phyloP scores from a whole-genome alignment of 345 rosid genomes.

The Eucalyptus tenuipes region DNA sequence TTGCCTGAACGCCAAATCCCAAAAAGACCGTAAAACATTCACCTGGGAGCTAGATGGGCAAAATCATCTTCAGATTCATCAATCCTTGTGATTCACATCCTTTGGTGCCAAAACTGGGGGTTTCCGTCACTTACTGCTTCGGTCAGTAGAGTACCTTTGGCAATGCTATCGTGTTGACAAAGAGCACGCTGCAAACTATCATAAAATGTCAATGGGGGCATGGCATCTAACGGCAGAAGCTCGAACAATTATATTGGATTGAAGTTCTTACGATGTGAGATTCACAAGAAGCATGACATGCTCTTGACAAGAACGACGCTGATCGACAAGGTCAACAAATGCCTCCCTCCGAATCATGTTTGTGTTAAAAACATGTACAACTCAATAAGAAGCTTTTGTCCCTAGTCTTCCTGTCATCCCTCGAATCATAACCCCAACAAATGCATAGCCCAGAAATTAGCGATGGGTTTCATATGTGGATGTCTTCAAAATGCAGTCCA shows the following conservation, averaged over 20 bases:
- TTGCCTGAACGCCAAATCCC: background rate
- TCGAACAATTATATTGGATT: background rate
- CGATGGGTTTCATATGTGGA: background rate
- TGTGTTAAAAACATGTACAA: background rate
- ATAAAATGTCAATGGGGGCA: slow-evolving; percentile 47
- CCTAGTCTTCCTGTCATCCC: background rate
- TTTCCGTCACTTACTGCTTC: slow-evolving; percentile 5
- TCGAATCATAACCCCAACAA: background rate
- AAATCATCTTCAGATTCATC: slow-evolving; percentile 82
- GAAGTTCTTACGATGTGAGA: slow-evolving; percentile 38
- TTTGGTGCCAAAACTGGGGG: slow-evolving; percentile 34
- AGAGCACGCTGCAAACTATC: slow-evolving; percentile 78
- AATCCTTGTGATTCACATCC: slow-evolving; percentile 46
- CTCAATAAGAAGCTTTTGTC: background rate
- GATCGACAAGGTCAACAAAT: slow-evolving; percentile 76
- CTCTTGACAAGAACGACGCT: slow-evolving; percentile 69
- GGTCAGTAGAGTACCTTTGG: slow-evolving; percentile 30
- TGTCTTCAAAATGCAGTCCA: background rate
- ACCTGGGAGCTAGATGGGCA: slow-evolving; percentile 23
- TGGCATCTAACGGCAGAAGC: background rate
- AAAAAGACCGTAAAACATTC: background rate
- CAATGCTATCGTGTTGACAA: slow-evolving; percentile 59
- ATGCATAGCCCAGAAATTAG: background rate
- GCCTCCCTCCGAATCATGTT: background rate
- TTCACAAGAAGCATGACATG: slow-evolving; percentile 80